Percentiles rank a stretch among this genome's conserved stretches.
Conservation (phyloP, 83 land plant genomes). For the Thuja plicata region DNA sequence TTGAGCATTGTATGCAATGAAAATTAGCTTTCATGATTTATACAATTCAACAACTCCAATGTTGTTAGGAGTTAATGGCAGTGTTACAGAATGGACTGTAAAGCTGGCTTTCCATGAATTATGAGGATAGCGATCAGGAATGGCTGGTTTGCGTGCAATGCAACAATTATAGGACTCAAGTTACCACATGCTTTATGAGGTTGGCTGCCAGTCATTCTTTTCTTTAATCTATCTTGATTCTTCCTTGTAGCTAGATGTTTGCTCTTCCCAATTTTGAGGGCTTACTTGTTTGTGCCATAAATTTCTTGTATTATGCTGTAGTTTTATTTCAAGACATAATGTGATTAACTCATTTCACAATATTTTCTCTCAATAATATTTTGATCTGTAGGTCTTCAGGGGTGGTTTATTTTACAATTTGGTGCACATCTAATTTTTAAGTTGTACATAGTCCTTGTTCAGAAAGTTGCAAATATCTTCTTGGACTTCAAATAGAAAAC, state of each 20-base stretch:
- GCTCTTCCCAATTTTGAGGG: background rate
- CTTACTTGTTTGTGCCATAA: background rate
- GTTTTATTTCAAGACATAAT: background rate
- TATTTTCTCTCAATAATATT: background rate
- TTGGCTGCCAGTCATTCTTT: slow-evolving; percentile 13
- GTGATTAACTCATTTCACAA: background rate
- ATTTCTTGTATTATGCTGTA: background rate
- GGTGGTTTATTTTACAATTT: background rate
- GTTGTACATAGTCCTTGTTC: background rate
- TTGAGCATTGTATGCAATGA: slow-evolving; percentile 12
- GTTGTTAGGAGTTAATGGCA: background rate
- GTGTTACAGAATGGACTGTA: slow-evolving; percentile 2
- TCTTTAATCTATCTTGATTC: background rate
- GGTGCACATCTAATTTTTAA: background rate
- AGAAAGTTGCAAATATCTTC: background rate
- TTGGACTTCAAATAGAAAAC: background rate
- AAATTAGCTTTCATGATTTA: slow-evolving; percentile 7
- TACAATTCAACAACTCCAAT: background rate
- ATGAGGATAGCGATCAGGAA: background rate
- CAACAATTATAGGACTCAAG: slow-evolving; percentile 4
- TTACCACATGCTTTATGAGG: slow-evolving; percentile 11
- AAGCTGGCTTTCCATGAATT: slow-evolving; percentile 6
- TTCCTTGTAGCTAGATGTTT: slow-evolving; percentile 1
- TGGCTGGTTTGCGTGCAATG: slow-evolving; percentile 7
- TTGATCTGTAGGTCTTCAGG: background rate